Conservation (phyloP, 768 basidiomycete genomes). For the Suillus luteus region DNA sequence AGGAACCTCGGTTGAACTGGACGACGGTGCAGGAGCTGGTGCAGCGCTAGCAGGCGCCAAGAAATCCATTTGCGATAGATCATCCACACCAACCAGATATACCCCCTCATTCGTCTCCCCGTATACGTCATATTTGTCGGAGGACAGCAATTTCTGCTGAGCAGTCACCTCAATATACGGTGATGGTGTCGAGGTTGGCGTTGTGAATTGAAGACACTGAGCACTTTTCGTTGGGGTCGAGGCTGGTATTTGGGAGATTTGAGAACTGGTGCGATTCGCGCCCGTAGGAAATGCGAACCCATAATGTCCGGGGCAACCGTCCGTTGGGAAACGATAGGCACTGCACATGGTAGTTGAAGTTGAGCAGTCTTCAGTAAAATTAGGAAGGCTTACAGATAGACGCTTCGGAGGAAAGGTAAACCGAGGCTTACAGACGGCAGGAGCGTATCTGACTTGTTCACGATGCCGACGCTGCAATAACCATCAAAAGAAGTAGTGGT, state of each 20-base stretch:
- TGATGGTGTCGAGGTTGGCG: constrained; percentile 32
- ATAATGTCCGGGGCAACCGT: constrained; percentile 32
- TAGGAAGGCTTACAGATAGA: constrained; percentile 28
- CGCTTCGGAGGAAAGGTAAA: constrained; percentile 33
- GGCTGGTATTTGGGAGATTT: constrained; percentile 31
- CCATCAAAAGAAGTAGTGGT: background rate
- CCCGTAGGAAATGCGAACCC: constrained; percentile 34
- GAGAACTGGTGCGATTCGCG: constrained; percentile 28
- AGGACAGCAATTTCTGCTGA: constrained; percentile 15
- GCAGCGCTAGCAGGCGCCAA: background rate
- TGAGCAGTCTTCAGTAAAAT: background rate
- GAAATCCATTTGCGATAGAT: constrained; percentile 19
- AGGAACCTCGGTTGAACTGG: background rate
- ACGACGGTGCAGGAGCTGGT: background rate
- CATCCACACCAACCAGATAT: constrained; percentile 18
- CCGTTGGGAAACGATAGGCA: constrained; percentile 36
- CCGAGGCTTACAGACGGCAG: constrained; percentile 24
- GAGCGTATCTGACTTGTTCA: constrained; percentile 14
- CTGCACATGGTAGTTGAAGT: constrained; percentile 12
- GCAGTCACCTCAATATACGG: constrained; percentile 19
- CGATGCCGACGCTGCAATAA: constrained; percentile 28
- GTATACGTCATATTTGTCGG: constrained; percentile 22
- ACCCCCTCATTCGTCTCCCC: constrained; percentile 18
- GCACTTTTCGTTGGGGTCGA: constrained; percentile 29
- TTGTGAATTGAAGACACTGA: constrained; percentile 26